Conservation (phyloP, 1,139 yeast species). For the Pichia sorboxylosa region DNA sequence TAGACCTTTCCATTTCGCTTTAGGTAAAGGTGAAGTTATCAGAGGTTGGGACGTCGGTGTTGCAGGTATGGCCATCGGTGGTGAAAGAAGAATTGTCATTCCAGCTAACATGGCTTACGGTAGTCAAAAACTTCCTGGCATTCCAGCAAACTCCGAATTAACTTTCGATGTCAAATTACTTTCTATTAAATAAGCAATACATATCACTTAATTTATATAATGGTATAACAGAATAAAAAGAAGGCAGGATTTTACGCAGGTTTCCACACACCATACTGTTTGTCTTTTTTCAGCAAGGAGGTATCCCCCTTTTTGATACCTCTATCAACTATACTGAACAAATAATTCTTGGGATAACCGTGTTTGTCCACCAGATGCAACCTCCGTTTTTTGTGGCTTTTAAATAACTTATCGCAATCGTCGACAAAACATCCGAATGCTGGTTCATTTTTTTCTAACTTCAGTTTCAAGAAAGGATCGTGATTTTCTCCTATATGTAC, state of each 20-base stretch:
- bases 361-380: slow-evolving; percentile 40
- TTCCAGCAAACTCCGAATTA: slow-evolving; percentile 92
- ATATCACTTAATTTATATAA: too few relatives aligned
- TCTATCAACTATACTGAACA: slow-evolving; percentile 29
- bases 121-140: slow-evolving; percentile 85
- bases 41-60: slow-evolving; percentile 98
- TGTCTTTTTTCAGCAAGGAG: slow-evolving; percentile 16
- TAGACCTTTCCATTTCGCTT: slow-evolving; percentile 81
- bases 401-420: slow-evolving; percentile 27
- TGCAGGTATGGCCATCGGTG: slow-evolving; percentile 97
- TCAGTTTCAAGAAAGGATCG: slow-evolving; percentile 34
- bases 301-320: slow-evolving; percentile 21
- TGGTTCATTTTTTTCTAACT: slow-evolving; percentile 29
- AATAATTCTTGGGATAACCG: slow-evolving; percentile 34
- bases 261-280: slow-evolving; percentile 12
- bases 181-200: slow-evolving; percentile 52
- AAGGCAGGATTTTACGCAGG: slow-evolving; percentile 5
- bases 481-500: slow-evolving; percentile 45
- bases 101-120: slow-evolving; percentile 98
- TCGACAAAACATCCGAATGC: slow-evolving; percentile 32
- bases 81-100: slow-evolving; percentile 94
- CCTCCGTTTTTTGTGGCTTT: slow-evolving; percentile 29
- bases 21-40: slow-evolving; percentile 97
- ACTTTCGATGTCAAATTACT: slow-evolving; percentile 93
- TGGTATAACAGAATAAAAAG: not conserved